Evolutionary conservation across 768 basidiomycete genomes (phyloP).

Genomic region (Boletellus sp.): DNA sequence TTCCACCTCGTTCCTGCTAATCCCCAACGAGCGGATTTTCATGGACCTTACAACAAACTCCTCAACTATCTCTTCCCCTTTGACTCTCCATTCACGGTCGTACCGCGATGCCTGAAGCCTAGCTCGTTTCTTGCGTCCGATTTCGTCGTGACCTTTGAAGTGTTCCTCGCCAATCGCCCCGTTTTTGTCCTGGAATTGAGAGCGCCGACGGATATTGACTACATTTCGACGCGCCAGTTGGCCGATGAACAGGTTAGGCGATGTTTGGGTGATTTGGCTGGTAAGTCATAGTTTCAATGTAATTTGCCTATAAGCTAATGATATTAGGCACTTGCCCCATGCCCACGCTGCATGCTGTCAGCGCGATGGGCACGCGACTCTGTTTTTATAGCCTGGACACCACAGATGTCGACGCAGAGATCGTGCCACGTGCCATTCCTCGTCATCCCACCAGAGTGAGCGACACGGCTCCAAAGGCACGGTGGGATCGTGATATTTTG

Average conservation of each 20-base stretch:
- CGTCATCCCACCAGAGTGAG: not conserved
- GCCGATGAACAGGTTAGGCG: not conserved
- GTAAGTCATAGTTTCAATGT: not conserved
- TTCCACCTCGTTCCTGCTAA: not conserved
- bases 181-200: not conserved
- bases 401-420: not conserved
- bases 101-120: not conserved
- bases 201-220: not conserved
- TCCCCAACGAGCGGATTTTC: not conserved
- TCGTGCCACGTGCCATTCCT: not conserved
- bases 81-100: not conserved
- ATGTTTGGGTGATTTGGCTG: not conserved
- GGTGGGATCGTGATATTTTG: not conserved
- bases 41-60: conserved; percentile 3
- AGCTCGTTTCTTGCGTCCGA: not conserved
- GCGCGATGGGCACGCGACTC: not conserved
- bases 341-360: not conserved
- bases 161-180: not conserved
- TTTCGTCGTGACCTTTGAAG: not conserved
- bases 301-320: not conserved
- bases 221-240: not conserved
- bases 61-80: not conserved
- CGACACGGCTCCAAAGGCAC: not conserved
- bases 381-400: not conserved
- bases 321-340: not conserved